Conservation (phyloP, 345 rosid genomes). For the Raphanus sativus region DNA sequence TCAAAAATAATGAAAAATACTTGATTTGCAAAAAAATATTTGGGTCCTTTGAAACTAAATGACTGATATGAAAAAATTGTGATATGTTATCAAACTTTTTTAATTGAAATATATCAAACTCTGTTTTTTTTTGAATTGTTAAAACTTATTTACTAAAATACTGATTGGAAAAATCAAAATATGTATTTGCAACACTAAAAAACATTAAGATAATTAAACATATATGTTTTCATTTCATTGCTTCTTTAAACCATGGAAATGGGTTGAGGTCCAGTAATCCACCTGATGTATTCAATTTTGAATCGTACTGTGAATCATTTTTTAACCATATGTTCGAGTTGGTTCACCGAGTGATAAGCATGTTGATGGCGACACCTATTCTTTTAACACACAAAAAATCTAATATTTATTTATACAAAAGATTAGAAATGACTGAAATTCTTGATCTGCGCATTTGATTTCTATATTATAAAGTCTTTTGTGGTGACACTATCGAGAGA, state of each 20-base stretch:
- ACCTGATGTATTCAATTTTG: background rate
- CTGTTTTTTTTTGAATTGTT: background rate
- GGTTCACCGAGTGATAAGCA: background rate
- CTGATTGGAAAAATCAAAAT: background rate
- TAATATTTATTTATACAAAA: background rate
- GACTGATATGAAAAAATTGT: background rate
- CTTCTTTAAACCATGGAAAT: background rate
- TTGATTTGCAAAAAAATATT: background rate
- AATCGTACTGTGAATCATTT: background rate
- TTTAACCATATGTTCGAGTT: background rate
- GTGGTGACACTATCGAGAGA: background rate
- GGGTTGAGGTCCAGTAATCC: background rate
- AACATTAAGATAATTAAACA: background rate
- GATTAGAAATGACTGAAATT: background rate
- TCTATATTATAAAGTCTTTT: background rate
- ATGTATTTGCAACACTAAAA: background rate
- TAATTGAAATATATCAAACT: background rate
- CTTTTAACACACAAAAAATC: background rate
- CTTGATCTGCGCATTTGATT: background rate
- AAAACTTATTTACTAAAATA: background rate
- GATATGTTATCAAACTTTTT: background rate
- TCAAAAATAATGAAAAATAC: background rate
- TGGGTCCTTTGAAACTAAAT: background rate
- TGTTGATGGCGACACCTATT: background rate
- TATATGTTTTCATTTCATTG: background rate